Conservation (phyloP, 305 asterid species). For the Lippia alba region DNA sequence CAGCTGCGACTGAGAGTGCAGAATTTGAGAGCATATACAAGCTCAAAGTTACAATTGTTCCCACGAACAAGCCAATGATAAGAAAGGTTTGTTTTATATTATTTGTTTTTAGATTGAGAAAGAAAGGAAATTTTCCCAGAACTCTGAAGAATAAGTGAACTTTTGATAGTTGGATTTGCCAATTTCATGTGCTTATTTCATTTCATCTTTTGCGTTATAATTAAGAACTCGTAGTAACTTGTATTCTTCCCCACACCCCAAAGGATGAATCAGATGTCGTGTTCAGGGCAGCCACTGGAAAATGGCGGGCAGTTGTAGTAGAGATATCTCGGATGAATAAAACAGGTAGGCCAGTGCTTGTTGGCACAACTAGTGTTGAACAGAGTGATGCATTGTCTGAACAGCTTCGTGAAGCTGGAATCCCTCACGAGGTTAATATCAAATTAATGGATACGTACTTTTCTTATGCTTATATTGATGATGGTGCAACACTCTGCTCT, state of each 20-base stretch:
- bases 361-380: constrained; percentile 99
- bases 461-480: constrained; percentile 33
- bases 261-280: constrained; percentile 99
- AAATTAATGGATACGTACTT: constrained; percentile 11
- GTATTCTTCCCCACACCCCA: constrained; percentile 29
- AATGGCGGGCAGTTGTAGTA: constrained; percentile 96
- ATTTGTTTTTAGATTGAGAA: constrained; percentile 24
- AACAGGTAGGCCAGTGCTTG: constrained; percentile 97
- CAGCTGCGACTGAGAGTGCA: constrained; percentile 97
- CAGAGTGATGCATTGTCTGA: constrained; percentile 93
- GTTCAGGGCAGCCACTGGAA: constrained; percentile 85
- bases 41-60: constrained; percentile 97
- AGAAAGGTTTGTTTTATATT: constrained; percentile 66
- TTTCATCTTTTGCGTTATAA: constrained; percentile 26
- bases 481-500: constrained; percentile 26
- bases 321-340: constrained; percentile 97
- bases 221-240: constrained; percentile 36
- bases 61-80: constrained; percentile 98
- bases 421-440: constrained; percentile 82
- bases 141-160: constrained; percentile 14
- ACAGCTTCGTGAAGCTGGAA: constrained; percentile 86
- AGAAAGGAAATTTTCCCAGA: constrained; percentile 10
- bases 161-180: constrained; percentile 28
- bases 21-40: constrained; percentile 98
- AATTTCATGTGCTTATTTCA: not conserved